Conservation (phyloP, 768 basidiomycete genomes). For the Auriscalpium orientale region DNA sequence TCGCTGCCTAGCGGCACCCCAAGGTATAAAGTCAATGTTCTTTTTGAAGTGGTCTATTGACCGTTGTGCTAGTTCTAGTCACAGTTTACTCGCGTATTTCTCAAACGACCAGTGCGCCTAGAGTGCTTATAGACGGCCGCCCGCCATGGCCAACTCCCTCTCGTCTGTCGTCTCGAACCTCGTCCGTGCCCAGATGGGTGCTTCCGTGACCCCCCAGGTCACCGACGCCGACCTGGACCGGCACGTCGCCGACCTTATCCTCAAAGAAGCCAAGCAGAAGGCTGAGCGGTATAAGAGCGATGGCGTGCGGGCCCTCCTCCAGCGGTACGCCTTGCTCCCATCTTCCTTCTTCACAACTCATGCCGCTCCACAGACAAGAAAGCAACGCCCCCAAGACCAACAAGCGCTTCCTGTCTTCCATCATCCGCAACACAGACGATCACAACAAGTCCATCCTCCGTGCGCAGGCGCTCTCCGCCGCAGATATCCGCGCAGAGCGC, state of each 20-base stretch:
- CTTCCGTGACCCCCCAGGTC: conserved; percentile 48
- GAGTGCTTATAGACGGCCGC: no score
- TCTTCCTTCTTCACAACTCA: neutral
- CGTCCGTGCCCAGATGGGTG: conserved; percentile 72
- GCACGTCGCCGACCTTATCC: conserved; percentile 85
- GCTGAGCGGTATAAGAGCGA: conserved; percentile 71
- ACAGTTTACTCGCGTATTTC: no score
- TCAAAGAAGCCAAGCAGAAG: conserved; percentile 89
- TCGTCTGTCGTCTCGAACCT: conserved; percentile 81
- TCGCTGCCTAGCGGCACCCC: no score
- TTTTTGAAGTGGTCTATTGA: no score
- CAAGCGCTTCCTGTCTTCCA: conserved; percentile 75
- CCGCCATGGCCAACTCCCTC: conserved; percentile 39
- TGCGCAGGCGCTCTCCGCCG: conserved; percentile 63
- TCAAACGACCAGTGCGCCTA: no score
- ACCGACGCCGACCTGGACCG: conserved; percentile 84
- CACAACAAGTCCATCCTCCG: conserved; percentile 84
- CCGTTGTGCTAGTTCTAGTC: no score
- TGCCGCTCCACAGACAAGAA: conserved; percentile 40
- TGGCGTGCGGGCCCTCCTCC: conserved; percentile 75
- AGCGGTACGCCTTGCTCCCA: conserved; percentile 32
- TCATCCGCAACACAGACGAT: conserved; percentile 91
- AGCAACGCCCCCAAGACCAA: conserved; percentile 71
- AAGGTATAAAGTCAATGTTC: no score
- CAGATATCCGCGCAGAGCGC: conserved; percentile 61